These are phyloP conservation scores for Apiotrichum porosum DNA, from an alignment of 1,284 basidiomycete genomes.

Conservation along the genomic window DNA sequence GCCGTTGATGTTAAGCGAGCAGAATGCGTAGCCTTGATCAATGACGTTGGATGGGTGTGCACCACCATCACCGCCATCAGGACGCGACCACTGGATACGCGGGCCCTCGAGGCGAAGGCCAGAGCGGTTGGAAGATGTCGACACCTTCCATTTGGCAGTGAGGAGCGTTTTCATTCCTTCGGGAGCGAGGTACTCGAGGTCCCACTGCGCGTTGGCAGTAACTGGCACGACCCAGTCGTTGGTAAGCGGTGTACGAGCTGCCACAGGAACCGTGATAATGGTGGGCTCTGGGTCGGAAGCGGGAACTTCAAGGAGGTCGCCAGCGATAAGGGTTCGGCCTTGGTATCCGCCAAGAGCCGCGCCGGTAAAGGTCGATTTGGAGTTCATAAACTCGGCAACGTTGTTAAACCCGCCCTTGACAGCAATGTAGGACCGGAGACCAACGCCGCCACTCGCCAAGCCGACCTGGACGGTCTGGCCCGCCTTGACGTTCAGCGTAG, in stretches of 20 bases:
- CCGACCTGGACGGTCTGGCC: slow-evolving; percentile 53
- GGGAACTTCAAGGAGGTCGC: slow-evolving; percentile 44
- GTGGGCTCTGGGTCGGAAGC: background rate
- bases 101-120: slow-evolving; percentile 48
- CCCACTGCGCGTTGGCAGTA: slow-evolving; percentile 19
- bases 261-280: slow-evolving; percentile 6
- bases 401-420: slow-evolving; percentile 60
- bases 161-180: slow-evolving; percentile 31
- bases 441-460: slow-evolving; percentile 43
- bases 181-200: slow-evolving; percentile 16
- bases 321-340: slow-evolving; percentile 53
- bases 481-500: slow-evolving; percentile 52
- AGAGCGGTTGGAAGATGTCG: slow-evolving; percentile 39
- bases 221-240: slow-evolving; percentile 18
- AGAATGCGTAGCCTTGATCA: slow-evolving; percentile 62
- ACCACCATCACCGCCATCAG: slow-evolving; percentile 64
- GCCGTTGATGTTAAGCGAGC: slow-evolving; percentile 61
- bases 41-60: slow-evolving; percentile 67
- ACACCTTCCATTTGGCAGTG: slow-evolving; percentile 35
- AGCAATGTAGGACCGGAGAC: slow-evolving; percentile 59
- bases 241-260: slow-evolving; percentile 9
- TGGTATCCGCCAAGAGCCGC: slow-evolving; percentile 40
- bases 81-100: slow-evolving; percentile 58
- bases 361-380: slow-evolving; percentile 43
- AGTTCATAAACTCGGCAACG: slow-evolving; percentile 57